Evolutionary conservation across 805 yeast genomes (phyloP).

Genomic region (Metschnikowia continentalis): DNA sequence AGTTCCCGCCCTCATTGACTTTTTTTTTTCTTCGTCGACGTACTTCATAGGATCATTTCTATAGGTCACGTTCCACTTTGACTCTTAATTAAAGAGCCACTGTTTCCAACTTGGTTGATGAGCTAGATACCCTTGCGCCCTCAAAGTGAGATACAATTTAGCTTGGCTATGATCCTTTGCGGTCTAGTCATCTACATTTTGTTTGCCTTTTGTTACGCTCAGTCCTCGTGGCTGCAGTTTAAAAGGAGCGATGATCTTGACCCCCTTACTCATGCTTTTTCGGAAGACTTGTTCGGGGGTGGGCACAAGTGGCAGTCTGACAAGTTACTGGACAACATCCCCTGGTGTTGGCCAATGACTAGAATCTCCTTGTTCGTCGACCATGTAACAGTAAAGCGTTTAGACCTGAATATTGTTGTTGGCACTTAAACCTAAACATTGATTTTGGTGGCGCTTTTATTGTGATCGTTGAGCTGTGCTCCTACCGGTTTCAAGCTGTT

Average conservation of each 20-base stretch:
- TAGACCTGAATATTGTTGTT: too few species aligned
- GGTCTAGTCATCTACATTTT: slow-evolving; percentile 74
- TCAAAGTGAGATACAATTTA: slow-evolving; percentile 72
- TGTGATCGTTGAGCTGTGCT: background rate
- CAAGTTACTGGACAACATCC: slow-evolving; percentile 57
- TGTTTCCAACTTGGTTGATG: slow-evolving; percentile 99
- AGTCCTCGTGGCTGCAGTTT: slow-evolving; percentile 16
- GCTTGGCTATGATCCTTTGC: slow-evolving; percentile 86
- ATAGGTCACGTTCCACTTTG: slow-evolving; percentile 80
- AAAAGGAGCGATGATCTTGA: slow-evolving; percentile 99
- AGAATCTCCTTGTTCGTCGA: slow-evolving; percentile 4
- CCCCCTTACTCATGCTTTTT: slow-evolving; percentile 81
- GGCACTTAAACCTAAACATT: too few species aligned
- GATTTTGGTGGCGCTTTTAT: too few species aligned
- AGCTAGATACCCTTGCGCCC: slow-evolving; percentile 84
- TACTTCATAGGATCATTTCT: slow-evolving; percentile 99
- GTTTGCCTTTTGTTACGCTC: slow-evolving; percentile 42
- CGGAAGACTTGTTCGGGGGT: slow-evolving; percentile 83
- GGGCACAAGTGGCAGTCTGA: slow-evolving; percentile 99
- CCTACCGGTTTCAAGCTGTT: background rate
- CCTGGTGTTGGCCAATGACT: slow-evolving; percentile 1
- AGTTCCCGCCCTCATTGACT: slow-evolving; percentile 16
- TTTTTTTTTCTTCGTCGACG: slow-evolving; percentile 78
- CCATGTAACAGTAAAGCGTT: background rate
- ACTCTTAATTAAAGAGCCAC: slow-evolving; percentile 98